phyloP scores from a whole-genome alignment of 805 yeast species.

The Lipomyces orientalis region DNA sequence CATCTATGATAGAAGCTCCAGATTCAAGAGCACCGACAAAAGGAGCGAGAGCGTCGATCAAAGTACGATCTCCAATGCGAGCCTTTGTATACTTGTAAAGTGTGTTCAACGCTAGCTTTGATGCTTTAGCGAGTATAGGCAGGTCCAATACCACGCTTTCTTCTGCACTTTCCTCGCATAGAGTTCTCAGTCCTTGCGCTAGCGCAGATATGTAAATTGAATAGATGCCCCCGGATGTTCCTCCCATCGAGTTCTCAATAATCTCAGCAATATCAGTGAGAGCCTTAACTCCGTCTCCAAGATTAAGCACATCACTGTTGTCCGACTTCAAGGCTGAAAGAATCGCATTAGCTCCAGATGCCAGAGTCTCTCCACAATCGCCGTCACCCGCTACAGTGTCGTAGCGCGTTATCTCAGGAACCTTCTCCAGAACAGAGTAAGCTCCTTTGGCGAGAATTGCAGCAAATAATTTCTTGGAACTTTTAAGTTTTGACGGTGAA shows the following conservation, averaged over 20 bases:
- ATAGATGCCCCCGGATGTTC: slow-evolving; percentile 92
- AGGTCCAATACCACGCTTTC: background rate
- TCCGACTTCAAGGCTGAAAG: background rate
- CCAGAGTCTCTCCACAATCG: slow-evolving; percentile 91
- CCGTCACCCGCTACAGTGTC: slow-evolving; percentile 95
- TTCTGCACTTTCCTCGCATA: background rate
- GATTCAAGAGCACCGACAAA: slow-evolving; percentile 65
- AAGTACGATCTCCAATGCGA: slow-evolving; percentile 82
- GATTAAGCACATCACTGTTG: slow-evolving; percentile 43
- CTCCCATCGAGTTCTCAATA: slow-evolving; percentile 92
- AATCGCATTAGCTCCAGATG: slow-evolving; percentile 77
- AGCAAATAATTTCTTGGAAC: no score
- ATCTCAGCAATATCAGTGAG: slow-evolving; percentile 66
- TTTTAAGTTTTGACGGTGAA: no score
- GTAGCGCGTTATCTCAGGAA: slow-evolving; percentile 80
- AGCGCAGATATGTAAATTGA: slow-evolving; percentile 64
- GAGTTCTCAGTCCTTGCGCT: slow-evolving; percentile 50
- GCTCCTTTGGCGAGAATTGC: slow-evolving; percentile 55
- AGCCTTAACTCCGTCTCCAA: slow-evolving; percentile 3
- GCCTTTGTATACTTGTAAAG: slow-evolving; percentile 87
- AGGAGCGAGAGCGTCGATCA: slow-evolving; percentile 87
- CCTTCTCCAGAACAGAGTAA: slow-evolving; percentile 59
- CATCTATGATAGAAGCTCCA: no score
- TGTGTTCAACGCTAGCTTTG: slow-evolving; percentile 65
- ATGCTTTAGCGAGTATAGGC: slow-evolving; percentile 39